Evolutionary conservation across 1,284 basidiomycete species (phyloP).

Genomic region (Hemileia vastatrix): DNA sequence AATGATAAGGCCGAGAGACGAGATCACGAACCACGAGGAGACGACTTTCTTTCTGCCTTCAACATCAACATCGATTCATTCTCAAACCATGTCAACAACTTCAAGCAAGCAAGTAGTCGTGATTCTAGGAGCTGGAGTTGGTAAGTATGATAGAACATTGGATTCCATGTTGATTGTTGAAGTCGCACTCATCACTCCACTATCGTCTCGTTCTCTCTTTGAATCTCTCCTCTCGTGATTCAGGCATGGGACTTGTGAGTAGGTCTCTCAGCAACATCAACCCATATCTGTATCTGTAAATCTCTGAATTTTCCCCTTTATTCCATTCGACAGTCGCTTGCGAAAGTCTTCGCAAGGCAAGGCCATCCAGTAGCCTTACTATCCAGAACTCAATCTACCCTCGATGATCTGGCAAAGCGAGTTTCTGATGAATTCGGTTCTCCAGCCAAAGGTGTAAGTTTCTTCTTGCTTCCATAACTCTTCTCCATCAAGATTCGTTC

Average conservation of each 20-base stretch:
- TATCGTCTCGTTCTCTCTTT: background rate
- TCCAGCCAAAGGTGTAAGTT: background rate
- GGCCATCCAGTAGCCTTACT: conserved; percentile 30
- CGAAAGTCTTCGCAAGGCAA: too few species aligned
- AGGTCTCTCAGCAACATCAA: background rate
- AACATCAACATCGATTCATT: background rate
- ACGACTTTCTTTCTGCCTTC: too few species aligned
- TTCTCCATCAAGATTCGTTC: background rate
- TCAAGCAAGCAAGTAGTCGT: background rate
- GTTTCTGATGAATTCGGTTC: conserved; percentile 18
- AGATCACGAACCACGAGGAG: too few species aligned
- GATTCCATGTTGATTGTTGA: background rate
- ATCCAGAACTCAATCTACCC: conserved; percentile 25
- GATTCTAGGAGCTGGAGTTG: conserved; percentile 14
- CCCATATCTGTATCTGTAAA: too few species aligned
- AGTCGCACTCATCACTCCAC: background rate
- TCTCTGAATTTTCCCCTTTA: too few species aligned
- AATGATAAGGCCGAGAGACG: too few species aligned
- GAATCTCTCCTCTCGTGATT: too few species aligned
- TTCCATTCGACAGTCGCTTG: too few species aligned
- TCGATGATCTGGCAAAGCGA: conserved; percentile 26
- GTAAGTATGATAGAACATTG: background rate
- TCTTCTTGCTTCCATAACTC: background rate
- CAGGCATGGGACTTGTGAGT: conserved; percentile 15
- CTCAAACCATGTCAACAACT: background rate